Conservation (phyloP, 192 early-diverging fungal species). For the Gryganskiella cystojenkinii region DNA sequence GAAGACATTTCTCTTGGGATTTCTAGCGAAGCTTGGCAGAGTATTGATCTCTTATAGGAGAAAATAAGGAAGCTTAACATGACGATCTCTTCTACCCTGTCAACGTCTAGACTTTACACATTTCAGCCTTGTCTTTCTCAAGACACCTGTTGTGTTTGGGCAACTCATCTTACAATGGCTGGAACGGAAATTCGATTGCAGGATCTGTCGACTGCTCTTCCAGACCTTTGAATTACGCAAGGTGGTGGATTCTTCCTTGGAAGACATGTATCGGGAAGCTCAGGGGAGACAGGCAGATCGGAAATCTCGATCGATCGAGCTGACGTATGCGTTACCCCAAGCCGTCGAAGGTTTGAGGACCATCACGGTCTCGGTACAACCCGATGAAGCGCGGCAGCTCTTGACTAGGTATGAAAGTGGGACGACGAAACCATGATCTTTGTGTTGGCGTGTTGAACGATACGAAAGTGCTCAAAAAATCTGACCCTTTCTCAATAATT, state of each 20-base stretch:
- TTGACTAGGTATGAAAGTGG: background rate
- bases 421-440: too few species aligned
- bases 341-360: background rate
- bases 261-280: constrained; percentile 13
- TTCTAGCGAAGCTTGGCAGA: background rate
- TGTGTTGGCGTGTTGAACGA: too few species aligned
- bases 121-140: constrained; percentile 23
- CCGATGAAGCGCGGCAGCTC: background rate
- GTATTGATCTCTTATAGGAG: background rate
- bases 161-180: constrained; percentile 38
- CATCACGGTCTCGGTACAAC: background rate
- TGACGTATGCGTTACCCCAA: background rate
- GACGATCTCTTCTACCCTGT: background rate
- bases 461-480: background rate
- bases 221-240: constrained; percentile 40
- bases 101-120: constrained; percentile 14
- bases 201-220: constrained; percentile 23
- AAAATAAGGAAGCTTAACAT: too few species aligned
- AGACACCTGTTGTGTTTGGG: constrained; percentile 19
- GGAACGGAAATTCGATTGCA: constrained; percentile 42
- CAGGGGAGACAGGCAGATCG: constrained; percentile 18
- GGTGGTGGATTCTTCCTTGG: constrained; percentile 29
- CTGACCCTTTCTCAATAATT: background rate
- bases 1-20: background rate
- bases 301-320: background rate